Percentiles rank a stretch among this genome's conserved stretches.
phyloP scores from a whole-genome alignment of 2,329 filamentous ascomycete species.

The Penicillium fuscoglaucum region DNA sequence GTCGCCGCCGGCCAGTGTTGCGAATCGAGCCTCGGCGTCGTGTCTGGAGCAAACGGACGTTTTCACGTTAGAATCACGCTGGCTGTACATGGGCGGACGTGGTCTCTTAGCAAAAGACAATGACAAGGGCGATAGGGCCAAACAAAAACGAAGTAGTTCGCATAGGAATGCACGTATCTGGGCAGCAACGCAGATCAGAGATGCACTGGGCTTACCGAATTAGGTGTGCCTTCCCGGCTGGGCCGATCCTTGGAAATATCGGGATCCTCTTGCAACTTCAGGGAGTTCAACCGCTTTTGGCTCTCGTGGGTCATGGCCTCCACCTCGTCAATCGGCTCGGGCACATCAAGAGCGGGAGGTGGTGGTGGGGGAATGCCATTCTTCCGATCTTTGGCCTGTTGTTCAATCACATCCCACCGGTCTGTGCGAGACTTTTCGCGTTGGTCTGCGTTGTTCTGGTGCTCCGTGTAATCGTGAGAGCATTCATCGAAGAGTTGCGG shows the following conservation, averaged over 20 bases:
- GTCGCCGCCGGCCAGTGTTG: slow-evolving; percentile 39
- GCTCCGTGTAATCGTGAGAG: slow-evolving; percentile 95
- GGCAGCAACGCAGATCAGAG: slow-evolving; percentile 29
- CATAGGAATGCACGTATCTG: slow-evolving; percentile 27
- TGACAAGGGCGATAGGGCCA: slow-evolving; percentile 22
- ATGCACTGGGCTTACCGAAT: slow-evolving; percentile 46
- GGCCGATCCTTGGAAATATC: slow-evolving; percentile 54
- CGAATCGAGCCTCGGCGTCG: slow-evolving; percentile 46
- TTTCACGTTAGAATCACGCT: slow-evolving; percentile 50
- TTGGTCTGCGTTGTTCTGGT: slow-evolving; percentile 87
- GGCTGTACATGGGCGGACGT: slow-evolving; percentile 39
- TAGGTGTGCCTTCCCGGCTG: slow-evolving; percentile 39
- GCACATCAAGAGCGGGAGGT: slow-evolving; percentile 46
- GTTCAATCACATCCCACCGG: slow-evolving; percentile 84
- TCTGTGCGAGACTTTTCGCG: slow-evolving; percentile 78
- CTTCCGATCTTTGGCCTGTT: slow-evolving; percentile 73
- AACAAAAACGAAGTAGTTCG: slow-evolving; percentile 21
- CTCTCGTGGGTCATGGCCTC: slow-evolving; percentile 80
- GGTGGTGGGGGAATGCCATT: slow-evolving; percentile 43
- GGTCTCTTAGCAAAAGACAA: slow-evolving; percentile 45
- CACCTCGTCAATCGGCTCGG: slow-evolving; percentile 63
- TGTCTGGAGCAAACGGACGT: slow-evolving; percentile 49
- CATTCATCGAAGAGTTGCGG: slow-evolving; percentile 98
- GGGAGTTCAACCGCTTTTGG: slow-evolving; percentile 81
- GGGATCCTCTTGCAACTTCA: slow-evolving; percentile 81